Evolutionary conservation across 2,329 filamentous ascomycete genomes (phyloP), one percentile per base, ranked within the genome.

Genomic region (Colletotrichum tropicicola): DNA sequence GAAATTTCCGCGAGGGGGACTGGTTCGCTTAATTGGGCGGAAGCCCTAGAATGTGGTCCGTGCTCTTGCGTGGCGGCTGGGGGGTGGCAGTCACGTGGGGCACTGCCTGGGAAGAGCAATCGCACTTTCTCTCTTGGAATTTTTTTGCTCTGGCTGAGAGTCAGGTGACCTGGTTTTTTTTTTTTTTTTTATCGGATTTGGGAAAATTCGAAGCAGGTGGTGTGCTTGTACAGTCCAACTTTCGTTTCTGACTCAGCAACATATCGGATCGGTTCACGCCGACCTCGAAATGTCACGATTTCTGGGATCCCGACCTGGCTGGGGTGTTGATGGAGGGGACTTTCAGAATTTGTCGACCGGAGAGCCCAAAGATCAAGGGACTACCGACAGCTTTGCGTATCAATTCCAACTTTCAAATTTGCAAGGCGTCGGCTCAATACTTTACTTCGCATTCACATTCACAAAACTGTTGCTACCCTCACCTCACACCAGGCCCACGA

Each of bases 1-100:
- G 54, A 65, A 59, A 65, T 59, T 67, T 67, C 63, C 25, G 57
- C 53, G 65, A 59, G 60, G 39, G 49, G 39, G 39, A 56, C 47
- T 53, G 64, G 54, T 44, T 59, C 76, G 78, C 75, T 78, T 78
- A 80, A 75, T 74, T 81, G 79, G 78, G 79, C 75, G 78, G 77
- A 79, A 81, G 79, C 80, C 80, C 82, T 82, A 82, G 73, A 70
- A 64, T 30, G 17, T 12, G 43, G 54, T 37, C 44, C 43, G 28
- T 30, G 28, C 28, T 12, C 4, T 7, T 1, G 10, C 5, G 27
- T 44, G 37, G 51, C 2, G 51, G 3, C 13, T 43, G 17, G 37
- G n/a, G 37, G 4, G 17, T 19, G 17, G 32, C 21, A 32, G 56
- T 59, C 56, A 59, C 56, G 56, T 59, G 56, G 56, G 37, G n/a